Evolutionary conservation across 2,329 filamentous ascomycete genomes (phyloP), one percentile per base, ranked within the genome.

Genomic region (Fusarium drepaniforme): DNA sequence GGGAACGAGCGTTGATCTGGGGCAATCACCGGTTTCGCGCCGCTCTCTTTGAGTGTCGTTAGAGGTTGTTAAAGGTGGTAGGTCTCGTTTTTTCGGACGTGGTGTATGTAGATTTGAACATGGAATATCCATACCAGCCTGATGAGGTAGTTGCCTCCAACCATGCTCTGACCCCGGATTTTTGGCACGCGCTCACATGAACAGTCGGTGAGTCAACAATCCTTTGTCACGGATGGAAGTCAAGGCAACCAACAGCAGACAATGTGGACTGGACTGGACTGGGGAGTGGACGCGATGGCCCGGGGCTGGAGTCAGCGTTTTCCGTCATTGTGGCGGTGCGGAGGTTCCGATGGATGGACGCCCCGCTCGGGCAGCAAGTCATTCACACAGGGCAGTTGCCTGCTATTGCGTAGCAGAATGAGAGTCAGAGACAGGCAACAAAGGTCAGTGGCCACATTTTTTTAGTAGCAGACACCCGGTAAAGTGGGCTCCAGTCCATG

Each of bases 351-450:
- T 33, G 30, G 30, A 33, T 33, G 30, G 30, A 38, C 25, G 67
- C 49, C 57, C 67, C 71, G 58, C 63, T 74, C 59, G 46, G 73
- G 76, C 75, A 72, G 42, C 53, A 64, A 64, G 28, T 38, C 53
- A 58, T 21, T 35, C 53, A 58, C 30, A 59, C 49, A 53, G 49
- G 49, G 49, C 25, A n/a, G 9, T 42, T 46, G 30, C 59, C 46
- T 28, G 61, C 71, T 68, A 65, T 70, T 71, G 70, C 66, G 66
- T 73, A 73, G 67, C 62, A 64, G 61, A 9, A 25, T n/a, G 49
- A 53, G 28, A 53, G 49, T 53, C 49, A 53, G 28, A 53, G 28
- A 33, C 18, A 53, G 49, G 49, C 49, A 53, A n/a, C 30, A 53
- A 33, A 53, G 12, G 6, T 16, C 28, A 53, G 49, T 30, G 49